Evolutionary conservation across 495 filamentous ascomycete genomes (phyloP), one percentile per base, ranked within the genome.

Genomic region (Saxispiralis lemnorum): DNA sequence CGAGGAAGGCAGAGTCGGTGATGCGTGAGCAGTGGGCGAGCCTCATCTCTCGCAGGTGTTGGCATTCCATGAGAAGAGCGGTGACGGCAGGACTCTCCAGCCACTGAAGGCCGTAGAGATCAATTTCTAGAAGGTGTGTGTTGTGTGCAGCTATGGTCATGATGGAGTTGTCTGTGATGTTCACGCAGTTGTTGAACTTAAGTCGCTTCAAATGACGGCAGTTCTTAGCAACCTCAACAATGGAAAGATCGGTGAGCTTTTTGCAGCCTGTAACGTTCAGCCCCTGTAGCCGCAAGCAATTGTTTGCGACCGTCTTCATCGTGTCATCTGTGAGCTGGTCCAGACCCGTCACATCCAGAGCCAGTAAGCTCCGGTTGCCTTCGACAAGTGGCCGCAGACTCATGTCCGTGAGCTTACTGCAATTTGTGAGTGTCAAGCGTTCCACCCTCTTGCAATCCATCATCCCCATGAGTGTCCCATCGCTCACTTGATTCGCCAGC

Each of bases 81-180:
- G 81, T 84, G 33, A 96, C 69, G 0, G 92, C 79, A 9, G 74
- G 69, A 57, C 88, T 85, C 34, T 79, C 82, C 41, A 96, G 72
- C 19, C 72, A 66, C 21, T 70, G 72, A 65, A 89, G 95, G 53
- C 81, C 77, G 51, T 94, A 81, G 21, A 96, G 74, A 57, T 99
- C 92, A 46, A 96, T 94, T 60, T 99, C 92, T 33, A 99, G 71
- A 28, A 99, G 83, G 39, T 93, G 81, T 6, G 76, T 81, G 59
- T 87, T 96, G 58, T 85, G 73, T 20, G 76, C 66, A 28, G 92
- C 92, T 55, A 96, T 88, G 7, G 84, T 79, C 36, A 83, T 56
- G 52, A 96, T 76, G 2, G 87, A 76, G 16, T 64, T 65, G 56
- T 96, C 81, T 13, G 77, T 83, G 14, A 94, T 61, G 55, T 89